These are phyloP conservation scores for Glycine soja DNA, from an alignment of 306 rosid genomes.

Conservation along the genomic window DNA sequence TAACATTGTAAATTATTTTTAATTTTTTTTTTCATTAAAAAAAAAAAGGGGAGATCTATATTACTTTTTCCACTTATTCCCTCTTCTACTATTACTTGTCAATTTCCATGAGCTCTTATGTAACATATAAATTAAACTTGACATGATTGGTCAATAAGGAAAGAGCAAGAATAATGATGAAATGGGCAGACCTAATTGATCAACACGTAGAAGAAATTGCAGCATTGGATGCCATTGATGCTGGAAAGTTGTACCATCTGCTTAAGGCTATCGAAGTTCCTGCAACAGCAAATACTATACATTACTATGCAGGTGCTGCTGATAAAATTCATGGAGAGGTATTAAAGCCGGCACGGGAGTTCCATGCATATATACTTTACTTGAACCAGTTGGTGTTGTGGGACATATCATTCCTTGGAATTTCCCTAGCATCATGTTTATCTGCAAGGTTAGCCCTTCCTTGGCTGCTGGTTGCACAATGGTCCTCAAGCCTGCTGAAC, in stretches of 20 bases:
- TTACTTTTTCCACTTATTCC: no score
- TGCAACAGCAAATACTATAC: constrained; percentile 43
- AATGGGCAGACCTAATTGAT: constrained; percentile 72
- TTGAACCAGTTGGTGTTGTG: constrained; percentile 82
- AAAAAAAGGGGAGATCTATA: no score
- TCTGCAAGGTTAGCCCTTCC: constrained; percentile 67
- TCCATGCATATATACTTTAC: constrained; percentile 77
- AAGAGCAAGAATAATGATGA: constrained; percentile 65
- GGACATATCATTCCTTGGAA: constrained; percentile 93
- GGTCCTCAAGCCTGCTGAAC: constrained; percentile 86
- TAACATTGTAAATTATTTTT: no score
- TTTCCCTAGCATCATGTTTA: constrained; percentile 60
- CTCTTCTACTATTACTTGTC: no score
- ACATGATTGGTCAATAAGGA: constrained; percentile 49
- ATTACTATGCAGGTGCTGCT: constrained; percentile 89
- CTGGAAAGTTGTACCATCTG: constrained; percentile 54
- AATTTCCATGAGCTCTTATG: no score
- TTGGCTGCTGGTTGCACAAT: constrained; percentile 88
- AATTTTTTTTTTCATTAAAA: no score
- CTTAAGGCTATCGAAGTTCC: constrained; percentile 64
- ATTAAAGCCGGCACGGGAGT: constrained; percentile 54
- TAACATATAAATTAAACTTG: no score
- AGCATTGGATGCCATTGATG: constrained; percentile 71
- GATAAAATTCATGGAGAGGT: constrained; percentile 82
- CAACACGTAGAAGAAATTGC: constrained; percentile 71